Conservation (phyloP, 768 basidiomycete species). For the Cyclocybe aegerita region DNA sequence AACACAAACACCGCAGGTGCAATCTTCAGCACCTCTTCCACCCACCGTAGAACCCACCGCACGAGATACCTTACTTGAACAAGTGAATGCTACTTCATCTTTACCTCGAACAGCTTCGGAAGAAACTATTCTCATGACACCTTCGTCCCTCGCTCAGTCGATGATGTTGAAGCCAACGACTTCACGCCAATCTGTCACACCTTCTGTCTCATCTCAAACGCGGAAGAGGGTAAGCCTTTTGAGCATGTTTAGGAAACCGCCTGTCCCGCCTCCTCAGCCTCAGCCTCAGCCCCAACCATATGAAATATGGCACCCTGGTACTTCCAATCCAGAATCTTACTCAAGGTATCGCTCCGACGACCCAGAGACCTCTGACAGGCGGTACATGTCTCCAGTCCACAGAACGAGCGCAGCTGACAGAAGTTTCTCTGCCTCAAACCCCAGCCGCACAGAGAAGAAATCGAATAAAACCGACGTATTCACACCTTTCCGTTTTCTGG, state of each 20-base stretch:
- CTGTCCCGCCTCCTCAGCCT: conserved; percentile 7
- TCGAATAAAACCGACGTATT: conserved; percentile 48
- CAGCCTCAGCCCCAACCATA: conserved; percentile 19
- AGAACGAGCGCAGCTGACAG: neutral
- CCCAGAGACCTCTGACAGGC: conserved; percentile 12
- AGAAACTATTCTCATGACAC: conserved; percentile 59
- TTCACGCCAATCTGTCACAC: conserved; percentile 38
- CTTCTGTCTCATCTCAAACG: conserved; percentile 38
- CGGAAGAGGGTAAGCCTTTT: conserved; percentile 40
- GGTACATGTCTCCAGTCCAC: conserved; percentile 4
- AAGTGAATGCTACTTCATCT: conserved; percentile 5
- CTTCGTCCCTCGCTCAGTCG: conserved; percentile 61
- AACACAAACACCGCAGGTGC: too few relatives aligned
- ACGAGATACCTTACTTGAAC: conserved; percentile 3
- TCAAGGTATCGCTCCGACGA: conserved; percentile 4
- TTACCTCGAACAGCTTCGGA: conserved; percentile 39
- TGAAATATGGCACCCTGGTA: conserved; percentile 24
- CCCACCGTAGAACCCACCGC: conserved; percentile 1
- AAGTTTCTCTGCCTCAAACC: conserved; percentile 29
- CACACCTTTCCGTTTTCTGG: conserved; percentile 63
- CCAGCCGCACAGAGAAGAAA: conserved; percentile 31
- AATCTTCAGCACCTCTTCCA: neutral
- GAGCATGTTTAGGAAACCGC: conserved; percentile 26
- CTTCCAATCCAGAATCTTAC: conserved; percentile 15
- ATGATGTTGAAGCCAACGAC: conserved; percentile 40